phyloP scores from a whole-genome alignment of 1,139 yeast genomes.

The Yamadazyma atmosphaerica region DNA sequence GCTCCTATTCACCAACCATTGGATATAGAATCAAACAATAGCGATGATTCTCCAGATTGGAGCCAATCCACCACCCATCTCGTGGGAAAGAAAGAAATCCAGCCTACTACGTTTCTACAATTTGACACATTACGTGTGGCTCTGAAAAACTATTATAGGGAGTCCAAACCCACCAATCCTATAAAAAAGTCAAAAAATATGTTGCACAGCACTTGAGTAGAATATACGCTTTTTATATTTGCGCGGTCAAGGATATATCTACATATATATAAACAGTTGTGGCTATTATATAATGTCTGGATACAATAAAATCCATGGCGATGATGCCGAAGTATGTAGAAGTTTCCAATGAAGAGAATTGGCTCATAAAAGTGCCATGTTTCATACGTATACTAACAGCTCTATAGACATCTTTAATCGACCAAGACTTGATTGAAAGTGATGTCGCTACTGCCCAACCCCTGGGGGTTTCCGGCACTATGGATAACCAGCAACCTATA shows the following conservation, averaged over 20 bases:
- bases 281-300: no score
- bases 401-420: slow-evolving; percentile 13
- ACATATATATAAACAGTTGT: no score
- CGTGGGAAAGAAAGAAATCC: background rate
- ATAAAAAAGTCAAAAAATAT: slow-evolving; percentile 10
- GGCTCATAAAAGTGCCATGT: no score
- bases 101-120: slow-evolving; percentile 4
- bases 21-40: background rate
- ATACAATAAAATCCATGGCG: slow-evolving; percentile 9
- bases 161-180: slow-evolving; percentile 2
- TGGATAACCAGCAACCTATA: slow-evolving; percentile 14
- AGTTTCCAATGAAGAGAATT: background rate
- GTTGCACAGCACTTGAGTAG: slow-evolving; percentile 6
- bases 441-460: slow-evolving; percentile 5
- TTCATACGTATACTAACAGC: slow-evolving; percentile 10
- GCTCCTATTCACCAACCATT: background rate
- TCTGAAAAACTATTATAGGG: slow-evolving; percentile 8
- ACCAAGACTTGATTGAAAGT: slow-evolving; percentile 15
- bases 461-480: slow-evolving; percentile 2
- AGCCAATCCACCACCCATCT: background rate
- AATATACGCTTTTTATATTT: background rate
- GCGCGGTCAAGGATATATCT: no score
- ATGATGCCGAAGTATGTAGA: slow-evolving; percentile 9
- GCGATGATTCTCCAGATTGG: background rate
- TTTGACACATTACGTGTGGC: slow-evolving; percentile 10